Evolutionary conservation across 2,329 filamentous ascomycete species (phyloP), one percentile per base, ranked within the genome.

Genomic region (Alternaria ethzedia): DNA sequence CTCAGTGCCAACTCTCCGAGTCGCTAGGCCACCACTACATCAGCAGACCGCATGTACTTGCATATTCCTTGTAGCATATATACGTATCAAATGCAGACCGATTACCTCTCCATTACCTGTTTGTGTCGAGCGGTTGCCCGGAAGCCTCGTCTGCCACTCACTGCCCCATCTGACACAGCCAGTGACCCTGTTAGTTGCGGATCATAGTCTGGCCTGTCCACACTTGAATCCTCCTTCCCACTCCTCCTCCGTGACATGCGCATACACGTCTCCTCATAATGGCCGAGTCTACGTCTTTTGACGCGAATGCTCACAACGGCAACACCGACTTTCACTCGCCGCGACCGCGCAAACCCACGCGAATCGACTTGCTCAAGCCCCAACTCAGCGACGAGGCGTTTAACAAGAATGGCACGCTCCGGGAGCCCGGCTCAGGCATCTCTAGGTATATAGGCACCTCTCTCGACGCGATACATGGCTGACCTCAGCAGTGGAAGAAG

Each of bases 401-500:
- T 17, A 67, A 62, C 46, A 69, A 68, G 46, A 65, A 73, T 47
- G 75, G 71, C 49, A 64, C 65, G 26, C 64, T 66, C 64, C 75
- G 67, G 36, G 74, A 71, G 44, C 57, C 72, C 12, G 63, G 57
- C 7, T 80, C 79, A 12, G 76, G 71, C 3, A 59, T 77, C 25
- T 81, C 79, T 30, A 81, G 79, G 79, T 78, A 62, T n/a, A 55
- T 50, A 90, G 79, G 91, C 91, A 64, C 80, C 90, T 91, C 65
- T 32, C n/a, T 32, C 11, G 28, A 25, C 13, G 47, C n/a, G 20
- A 44, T 26, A 20, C 50, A 47, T 54, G 30, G 63, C 71, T 78
- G 56, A 78, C 65, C 32, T 26, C 11, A n/a, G 15, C 57, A 96
- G 93, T 81, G 93, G 93, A 63, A 88, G 88, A 62, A 94, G 93